These are phyloP conservation scores for Yamadazyma sp. DNA, from an alignment of 805 yeast species.

Conservation along the genomic window DNA sequence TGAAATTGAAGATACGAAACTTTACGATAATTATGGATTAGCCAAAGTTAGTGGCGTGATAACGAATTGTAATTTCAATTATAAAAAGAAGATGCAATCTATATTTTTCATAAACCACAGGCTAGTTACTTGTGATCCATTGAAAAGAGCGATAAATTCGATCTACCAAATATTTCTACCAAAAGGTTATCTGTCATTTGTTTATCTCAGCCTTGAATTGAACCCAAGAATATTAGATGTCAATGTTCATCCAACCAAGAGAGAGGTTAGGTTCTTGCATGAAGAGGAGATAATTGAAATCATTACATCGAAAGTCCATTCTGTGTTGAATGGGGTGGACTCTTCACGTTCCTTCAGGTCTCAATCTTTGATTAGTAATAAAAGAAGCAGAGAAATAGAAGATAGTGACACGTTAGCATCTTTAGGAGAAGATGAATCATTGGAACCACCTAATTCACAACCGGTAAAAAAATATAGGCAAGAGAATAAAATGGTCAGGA, in stretches of 20 bases:
- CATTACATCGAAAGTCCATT: constrained; percentile 50
- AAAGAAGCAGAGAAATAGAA: constrained; percentile 17
- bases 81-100: constrained; percentile 63
- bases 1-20: constrained; percentile 21
- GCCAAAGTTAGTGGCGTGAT: constrained; percentile 54
- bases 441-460: background rate
- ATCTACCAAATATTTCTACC: constrained; percentile 69
- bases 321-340: constrained; percentile 54
- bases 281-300: constrained; percentile 81
- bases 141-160: constrained; percentile 63
- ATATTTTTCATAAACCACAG: constrained; percentile 84
- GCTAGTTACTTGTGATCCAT: constrained; percentile 77
- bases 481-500: constrained; percentile 68
- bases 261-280: constrained; percentile 80
- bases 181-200: constrained; percentile 70
- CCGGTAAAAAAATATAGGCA: constrained; percentile 37
- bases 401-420: too few relatives aligned
- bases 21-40: constrained; percentile 45
- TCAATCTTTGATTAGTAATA: constrained; percentile 43
- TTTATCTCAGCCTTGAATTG: constrained; percentile 68
- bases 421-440: constrained; percentile 1
- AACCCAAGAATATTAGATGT: constrained; percentile 78
- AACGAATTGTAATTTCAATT: constrained; percentile 67
- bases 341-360: constrained; percentile 65
- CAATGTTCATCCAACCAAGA: constrained; percentile 92